A percentile compares a stretch with the other conserved stretches of the same genome.
Conservation (phyloP, 768 basidiomycete species). For the Fibroporia radiculosa region DNA sequence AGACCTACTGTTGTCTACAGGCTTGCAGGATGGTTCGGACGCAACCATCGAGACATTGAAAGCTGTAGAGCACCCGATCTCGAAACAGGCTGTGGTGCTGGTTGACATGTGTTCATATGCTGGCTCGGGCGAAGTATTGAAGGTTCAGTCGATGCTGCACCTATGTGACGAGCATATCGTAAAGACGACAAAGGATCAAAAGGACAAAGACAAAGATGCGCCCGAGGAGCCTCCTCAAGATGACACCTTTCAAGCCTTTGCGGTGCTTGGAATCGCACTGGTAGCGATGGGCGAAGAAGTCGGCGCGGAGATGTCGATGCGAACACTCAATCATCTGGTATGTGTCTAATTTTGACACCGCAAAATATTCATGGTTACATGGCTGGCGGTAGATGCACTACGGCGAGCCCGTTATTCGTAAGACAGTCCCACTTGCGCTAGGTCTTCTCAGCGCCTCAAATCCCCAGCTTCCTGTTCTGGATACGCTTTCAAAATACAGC, state of each 20-base stretch:
- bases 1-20: constrained; percentile 35
- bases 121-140: constrained; percentile 91
- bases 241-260: constrained; percentile 85
- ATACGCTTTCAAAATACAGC: constrained; percentile 96
- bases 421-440: constrained; percentile 89
- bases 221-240: constrained; percentile 42
- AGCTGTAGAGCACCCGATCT: constrained; percentile 87
- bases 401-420: constrained; percentile 87
- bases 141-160: constrained; percentile 87
- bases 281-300: constrained; percentile 99
- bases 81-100: constrained; percentile 84
- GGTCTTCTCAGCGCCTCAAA: constrained; percentile 94
- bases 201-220: constrained; percentile 31
- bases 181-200: constrained; percentile 29
- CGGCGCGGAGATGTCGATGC: constrained; percentile 94
- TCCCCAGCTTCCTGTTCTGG: constrained; percentile 88
- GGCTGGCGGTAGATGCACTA: constrained; percentile 82
- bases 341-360: constrained; percentile 18
- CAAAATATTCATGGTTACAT: constrained; percentile 8
- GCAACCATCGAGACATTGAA: constrained; percentile 90
- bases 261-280: constrained; percentile 87
- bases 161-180: constrained; percentile 90
- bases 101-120: constrained; percentile 94
- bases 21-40: constrained; percentile 87
- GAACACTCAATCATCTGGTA: constrained; percentile 96